Evolutionary conservation across 2,329 filamentous ascomycete species (phyloP).

Genomic region (Xylariaceae sp.): DNA sequence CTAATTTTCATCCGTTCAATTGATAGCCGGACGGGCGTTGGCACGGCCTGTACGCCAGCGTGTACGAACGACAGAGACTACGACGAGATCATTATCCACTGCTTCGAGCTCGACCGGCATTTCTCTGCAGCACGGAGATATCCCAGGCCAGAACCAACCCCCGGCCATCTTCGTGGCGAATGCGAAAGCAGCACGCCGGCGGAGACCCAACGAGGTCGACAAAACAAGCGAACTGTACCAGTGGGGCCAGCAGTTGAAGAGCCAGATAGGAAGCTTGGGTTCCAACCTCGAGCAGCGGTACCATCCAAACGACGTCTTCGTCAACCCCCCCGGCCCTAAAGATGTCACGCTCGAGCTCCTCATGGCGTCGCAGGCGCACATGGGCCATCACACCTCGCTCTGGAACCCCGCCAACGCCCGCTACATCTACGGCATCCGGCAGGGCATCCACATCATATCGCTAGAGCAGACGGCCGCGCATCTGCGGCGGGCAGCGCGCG

Average conservation of each 20-base stretch:
- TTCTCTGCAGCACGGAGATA: slow-evolving; percentile 20
- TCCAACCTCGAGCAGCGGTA: slow-evolving; percentile 53
- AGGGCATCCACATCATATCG: slow-evolving; percentile 88
- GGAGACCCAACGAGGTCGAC: slow-evolving; percentile 24
- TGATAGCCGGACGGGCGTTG: slow-evolving; percentile 51
- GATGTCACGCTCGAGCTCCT: slow-evolving; percentile 89
- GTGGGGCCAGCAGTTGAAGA: slow-evolving; percentile 41
- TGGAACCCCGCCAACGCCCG: slow-evolving; percentile 94
- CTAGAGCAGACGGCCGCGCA: slow-evolving; percentile 86
- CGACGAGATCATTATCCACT: slow-evolving; percentile 26
- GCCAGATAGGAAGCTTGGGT: slow-evolving; percentile 46
- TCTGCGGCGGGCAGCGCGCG: slow-evolving; percentile 85
- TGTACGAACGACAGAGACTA: slow-evolving; percentile 37
- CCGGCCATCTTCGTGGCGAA: slow-evolving; percentile 30
- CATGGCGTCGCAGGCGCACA: slow-evolving; percentile 79
- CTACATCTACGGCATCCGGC: slow-evolving; percentile 88
- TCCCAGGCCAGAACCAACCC: background rate
- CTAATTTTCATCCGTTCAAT: slow-evolving; percentile 29
- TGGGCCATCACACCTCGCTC: slow-evolving; percentile 83
- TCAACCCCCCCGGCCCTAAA: slow-evolving; percentile 68
- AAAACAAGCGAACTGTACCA: slow-evolving; percentile 37
- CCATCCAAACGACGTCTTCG: slow-evolving; percentile 60
- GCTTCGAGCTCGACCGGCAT: slow-evolving; percentile 24
- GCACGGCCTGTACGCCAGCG: slow-evolving; percentile 39
- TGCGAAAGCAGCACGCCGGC: slow-evolving; percentile 20